A percentile compares a stretch with the other conserved stretches of the same genome.
These are phyloP conservation scores for Tetraselmis chui DNA, from an alignment of 139 green algal genomes.

Conservation along the genomic window DNA sequence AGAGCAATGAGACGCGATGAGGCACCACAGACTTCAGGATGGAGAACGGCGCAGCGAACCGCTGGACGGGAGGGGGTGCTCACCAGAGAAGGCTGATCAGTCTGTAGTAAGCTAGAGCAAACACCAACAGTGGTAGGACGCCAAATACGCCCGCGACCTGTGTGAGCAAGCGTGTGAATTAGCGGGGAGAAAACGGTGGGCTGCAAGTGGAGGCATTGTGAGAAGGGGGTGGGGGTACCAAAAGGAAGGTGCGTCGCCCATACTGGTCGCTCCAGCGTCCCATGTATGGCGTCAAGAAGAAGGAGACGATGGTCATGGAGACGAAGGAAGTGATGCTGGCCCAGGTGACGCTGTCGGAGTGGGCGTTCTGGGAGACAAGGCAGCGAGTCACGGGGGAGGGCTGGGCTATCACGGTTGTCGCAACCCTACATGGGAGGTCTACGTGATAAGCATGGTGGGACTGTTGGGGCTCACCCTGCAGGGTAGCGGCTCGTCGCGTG, in stretches of 20 bases:
- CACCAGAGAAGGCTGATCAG: constrained; percentile 7
- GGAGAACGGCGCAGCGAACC: neutral
- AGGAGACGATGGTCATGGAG: constrained; percentile 47
- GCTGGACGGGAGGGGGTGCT: neutral
- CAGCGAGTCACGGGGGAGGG: no score
- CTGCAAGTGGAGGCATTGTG: neutral
- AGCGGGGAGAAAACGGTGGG: neutral
- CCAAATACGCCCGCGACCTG: neutral
- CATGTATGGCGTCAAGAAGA: constrained; percentile 51
- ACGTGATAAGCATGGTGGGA: neutral
- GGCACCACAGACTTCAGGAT: neutral
- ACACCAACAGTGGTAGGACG: constrained; percentile 3
- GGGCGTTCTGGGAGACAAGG: neutral
- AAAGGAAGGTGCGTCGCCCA: constrained; percentile 71
- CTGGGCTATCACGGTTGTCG: no score
- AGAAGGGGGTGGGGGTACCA: constrained; percentile 17
- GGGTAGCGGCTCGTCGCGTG: constrained; percentile 11
- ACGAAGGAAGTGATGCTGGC: constrained; percentile 55
- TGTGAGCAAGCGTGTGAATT: neutral
- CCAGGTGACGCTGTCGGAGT: constrained; percentile 18
- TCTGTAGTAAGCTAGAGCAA: constrained; percentile 27
- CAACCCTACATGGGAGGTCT: no score
- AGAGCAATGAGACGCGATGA: neutral
- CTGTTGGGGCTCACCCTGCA: neutral
- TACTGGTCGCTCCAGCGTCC: constrained; percentile 58